phyloP scores from a whole-genome alignment of 306 rosid species.

The Acacia crassicarpa region DNA sequence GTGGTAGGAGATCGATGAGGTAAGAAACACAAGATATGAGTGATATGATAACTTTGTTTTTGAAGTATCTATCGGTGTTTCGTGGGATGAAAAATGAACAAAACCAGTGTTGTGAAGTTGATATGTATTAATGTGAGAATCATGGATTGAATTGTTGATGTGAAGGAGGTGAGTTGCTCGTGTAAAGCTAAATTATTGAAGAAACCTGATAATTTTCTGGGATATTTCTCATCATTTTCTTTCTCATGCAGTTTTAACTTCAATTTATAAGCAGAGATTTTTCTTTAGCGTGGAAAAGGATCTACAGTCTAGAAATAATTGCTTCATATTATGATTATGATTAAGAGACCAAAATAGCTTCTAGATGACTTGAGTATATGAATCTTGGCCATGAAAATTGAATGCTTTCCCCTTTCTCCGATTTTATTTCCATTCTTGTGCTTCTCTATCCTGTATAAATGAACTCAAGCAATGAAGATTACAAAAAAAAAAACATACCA shows the following conservation, averaged over 20 bases:
- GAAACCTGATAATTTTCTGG: constrained; percentile 18
- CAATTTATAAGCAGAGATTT: background rate
- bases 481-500: no score
- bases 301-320: no score
- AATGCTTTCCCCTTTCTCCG: no score
- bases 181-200: constrained; percentile 7
- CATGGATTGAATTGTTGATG: background rate
- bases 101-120: constrained; percentile 22
- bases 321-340: no score
- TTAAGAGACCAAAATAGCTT: no score
- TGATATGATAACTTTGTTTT: background rate
- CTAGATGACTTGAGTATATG: no score
- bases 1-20: background rate
- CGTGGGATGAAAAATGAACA: background rate
- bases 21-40: background rate
- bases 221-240: background rate
- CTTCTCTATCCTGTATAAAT: no score
- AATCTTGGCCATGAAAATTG: no score
- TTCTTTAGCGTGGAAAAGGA: background rate
- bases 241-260: constrained; percentile 4
- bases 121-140: constrained; percentile 10
- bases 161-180: background rate
- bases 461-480: no score
- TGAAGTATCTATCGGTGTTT: background rate
- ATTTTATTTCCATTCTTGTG: no score